Percentiles rank a stretch among this genome's conserved stretches.
Evolutionary conservation across 1,139 yeast species (phyloP).

Genomic region (Taphrina pruni): DNA sequence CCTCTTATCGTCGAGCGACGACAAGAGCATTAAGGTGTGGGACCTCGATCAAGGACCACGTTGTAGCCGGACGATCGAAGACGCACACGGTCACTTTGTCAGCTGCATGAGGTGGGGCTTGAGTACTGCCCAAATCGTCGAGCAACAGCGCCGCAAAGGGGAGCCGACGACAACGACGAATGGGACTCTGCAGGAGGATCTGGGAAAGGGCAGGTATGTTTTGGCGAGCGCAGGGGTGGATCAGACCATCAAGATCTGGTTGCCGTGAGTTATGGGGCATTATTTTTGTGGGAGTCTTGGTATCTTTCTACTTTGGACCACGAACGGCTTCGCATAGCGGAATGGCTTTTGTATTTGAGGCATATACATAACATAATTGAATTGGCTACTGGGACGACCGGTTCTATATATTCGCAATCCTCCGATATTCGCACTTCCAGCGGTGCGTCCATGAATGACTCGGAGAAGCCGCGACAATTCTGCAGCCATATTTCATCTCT

Average conservation of each 20-base stretch:
- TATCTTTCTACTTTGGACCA: no score
- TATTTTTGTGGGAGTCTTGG: no score
- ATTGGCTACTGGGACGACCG: no score
- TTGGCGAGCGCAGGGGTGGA: conserved; percentile 87
- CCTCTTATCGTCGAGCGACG: conserved; percentile 78
- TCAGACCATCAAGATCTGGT: conserved; percentile 82
- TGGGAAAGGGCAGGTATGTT: conserved; percentile 48
- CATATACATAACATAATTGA: no score
- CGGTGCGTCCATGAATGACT: no score
- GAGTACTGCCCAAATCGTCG: conserved; percentile 34
- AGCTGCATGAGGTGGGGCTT: conserved; percentile 66
- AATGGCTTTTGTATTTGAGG: no score
- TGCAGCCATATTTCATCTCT: no score
- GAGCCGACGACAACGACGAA: neutral
- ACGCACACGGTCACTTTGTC: conserved; percentile 76
- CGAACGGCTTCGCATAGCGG: conserved; percentile 23
- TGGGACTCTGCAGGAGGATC: conserved; percentile 39
- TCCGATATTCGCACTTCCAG: no score
- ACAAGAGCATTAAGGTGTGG: conserved; percentile 78
- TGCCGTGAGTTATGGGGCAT: conserved; percentile 13
- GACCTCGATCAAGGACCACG: conserved; percentile 64
- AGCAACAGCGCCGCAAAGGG: conserved; percentile 43
- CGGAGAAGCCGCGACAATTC: no score
- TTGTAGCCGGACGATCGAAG: conserved; percentile 60
- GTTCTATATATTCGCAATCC: no score